Base-by-base conservation (phyloP, 2,329 filamentous ascomycete species). In the Xylaria sp. region DNA sequence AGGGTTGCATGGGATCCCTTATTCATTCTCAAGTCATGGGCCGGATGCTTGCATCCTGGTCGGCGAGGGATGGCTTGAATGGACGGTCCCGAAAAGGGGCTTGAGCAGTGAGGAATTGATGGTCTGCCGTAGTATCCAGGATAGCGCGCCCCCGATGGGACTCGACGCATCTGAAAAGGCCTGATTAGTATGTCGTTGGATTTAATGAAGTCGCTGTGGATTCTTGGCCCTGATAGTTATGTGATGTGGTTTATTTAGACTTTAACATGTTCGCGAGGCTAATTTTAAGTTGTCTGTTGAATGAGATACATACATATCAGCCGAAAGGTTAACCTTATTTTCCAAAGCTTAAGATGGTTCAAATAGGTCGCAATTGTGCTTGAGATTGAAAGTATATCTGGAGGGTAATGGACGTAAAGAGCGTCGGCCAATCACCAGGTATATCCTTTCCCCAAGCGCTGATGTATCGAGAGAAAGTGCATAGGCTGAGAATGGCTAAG, bases 71-170 rank as follows among this genome's bases (percentile, higher is more conserved):
- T 11, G 15, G 26, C 9, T 53, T n/a, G 15, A n/a, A 53, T 6
- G 31, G 33, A 56, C 33, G 10, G 17, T n/a, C 53, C 33, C 53
- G 53, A 56, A 56, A 56, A 36, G 5, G 53, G 51, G 51, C 17
- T 28, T 4, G 11, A 26, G 6, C 15, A 3, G n/a, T 2, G 53
- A 38, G 53, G 23, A 56, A 9, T 26, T 2, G 28, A 20, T 28
- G 26, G 36, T 28, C 53, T 3, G 53, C 15, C 20, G 28, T 38
- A 10, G 4, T 5, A 23, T 23, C 23, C 23, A 23, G 13, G 33
- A 20, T 11, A 6, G 17, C 33, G 11, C 6, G 17, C 9, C 15
- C 28, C 17, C 33, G 1, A 13, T 53, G 15, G 28, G 28, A 20
- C n/a, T 17, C 23, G 23, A 26, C 46, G 17, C 15, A 15, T 26